Percentiles rank a stretch among this genome's conserved stretches.
Conservation (phyloP, 2,329 filamentous ascomycete species). For the Coniella vitis region DNA sequence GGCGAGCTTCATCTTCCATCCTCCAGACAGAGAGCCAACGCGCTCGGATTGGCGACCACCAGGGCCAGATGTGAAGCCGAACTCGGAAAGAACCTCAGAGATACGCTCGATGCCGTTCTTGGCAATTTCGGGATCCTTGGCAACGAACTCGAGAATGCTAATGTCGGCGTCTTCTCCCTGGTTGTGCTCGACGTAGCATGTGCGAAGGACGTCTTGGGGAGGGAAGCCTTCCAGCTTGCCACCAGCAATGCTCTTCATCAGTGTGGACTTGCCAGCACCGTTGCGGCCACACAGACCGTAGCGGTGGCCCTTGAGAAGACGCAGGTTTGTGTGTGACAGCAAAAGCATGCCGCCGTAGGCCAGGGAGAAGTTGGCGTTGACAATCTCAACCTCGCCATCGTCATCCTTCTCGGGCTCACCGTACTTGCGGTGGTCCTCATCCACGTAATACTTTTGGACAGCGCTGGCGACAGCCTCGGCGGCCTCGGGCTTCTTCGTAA, state of each 20-base stretch:
- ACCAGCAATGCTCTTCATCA: conserved; percentile 93
- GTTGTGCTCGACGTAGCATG: conserved; percentile 98
- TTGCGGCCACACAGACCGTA: conserved; percentile 97
- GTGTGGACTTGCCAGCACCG: conserved; percentile 95
- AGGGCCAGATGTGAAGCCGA: conserved; percentile 87
- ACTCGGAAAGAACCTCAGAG: conserved; percentile 74
- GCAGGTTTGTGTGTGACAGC: conserved; percentile 90
- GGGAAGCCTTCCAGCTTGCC: conserved; percentile 98
- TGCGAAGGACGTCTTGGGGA: conserved; percentile 82
- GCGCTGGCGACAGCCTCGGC: conserved; percentile 59
- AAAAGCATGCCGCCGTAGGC: conserved; percentile 97
- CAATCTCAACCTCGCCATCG: conserved; percentile 89
- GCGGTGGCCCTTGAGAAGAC: conserved; percentile 89
- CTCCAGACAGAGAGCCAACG: conserved; percentile 91
- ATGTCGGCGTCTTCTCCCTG: conserved; percentile 97
- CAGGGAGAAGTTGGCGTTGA: conserved; percentile 95
- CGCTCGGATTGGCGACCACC: conserved; percentile 83
- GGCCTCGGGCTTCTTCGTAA: conserved; percentile 58
- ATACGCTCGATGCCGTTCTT: conserved; percentile 74
- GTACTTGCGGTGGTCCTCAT: conserved; percentile 81
- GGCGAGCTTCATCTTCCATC: conserved; percentile 99
- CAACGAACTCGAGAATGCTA: conserved; percentile 87
- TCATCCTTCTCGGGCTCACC: conserved; percentile 81
- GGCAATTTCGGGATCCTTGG: conserved; percentile 80
- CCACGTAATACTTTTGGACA: conserved; percentile 71